phyloP scores from a whole-genome alignment of 164 flowering plant genomes.

The Brasenia schreberi region DNA sequence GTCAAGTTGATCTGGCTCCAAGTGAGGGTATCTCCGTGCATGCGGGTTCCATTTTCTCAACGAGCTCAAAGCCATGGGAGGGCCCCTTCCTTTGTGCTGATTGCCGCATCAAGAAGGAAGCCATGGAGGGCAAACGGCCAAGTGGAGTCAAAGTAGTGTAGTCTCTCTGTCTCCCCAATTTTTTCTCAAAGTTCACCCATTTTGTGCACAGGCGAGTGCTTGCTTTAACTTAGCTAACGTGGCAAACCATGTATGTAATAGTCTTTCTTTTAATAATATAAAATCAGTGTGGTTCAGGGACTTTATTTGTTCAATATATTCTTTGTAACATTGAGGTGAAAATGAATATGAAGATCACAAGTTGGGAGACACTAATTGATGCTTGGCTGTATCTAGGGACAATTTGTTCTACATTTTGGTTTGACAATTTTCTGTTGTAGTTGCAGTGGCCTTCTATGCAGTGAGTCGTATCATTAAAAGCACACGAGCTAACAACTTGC shows the following conservation, averaged over 20 bases:
- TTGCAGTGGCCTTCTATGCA: not conserved
- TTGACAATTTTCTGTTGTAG: not conserved
- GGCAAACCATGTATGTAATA: slow-evolving; percentile 1
- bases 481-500: not conserved
- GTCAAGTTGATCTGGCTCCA: slow-evolving; percentile 80
- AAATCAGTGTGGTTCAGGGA: not conserved
- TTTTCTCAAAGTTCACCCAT: not conserved
- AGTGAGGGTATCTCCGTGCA: slow-evolving; percentile 86
- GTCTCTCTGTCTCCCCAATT: not conserved
- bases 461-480: not conserved
- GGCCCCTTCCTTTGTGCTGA: slow-evolving; percentile 80
- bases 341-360: not conserved
- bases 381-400: not conserved
- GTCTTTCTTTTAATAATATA: not conserved
- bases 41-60: slow-evolving; percentile 83
- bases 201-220: slow-evolving; percentile 2
- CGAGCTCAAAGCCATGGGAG: slow-evolving; percentile 79
- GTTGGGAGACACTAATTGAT: not conserved
- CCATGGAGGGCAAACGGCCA: slow-evolving; percentile 77
- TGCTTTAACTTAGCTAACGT: not conserved
- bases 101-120: slow-evolving; percentile 67
- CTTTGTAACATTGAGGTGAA: not conserved
- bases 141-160: slow-evolving; percentile 50
- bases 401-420: not conserved
- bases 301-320: not conserved